Conservation (phyloP, 2,329 filamentous ascomycete species). For the Colletotrichum sidae region DNA sequence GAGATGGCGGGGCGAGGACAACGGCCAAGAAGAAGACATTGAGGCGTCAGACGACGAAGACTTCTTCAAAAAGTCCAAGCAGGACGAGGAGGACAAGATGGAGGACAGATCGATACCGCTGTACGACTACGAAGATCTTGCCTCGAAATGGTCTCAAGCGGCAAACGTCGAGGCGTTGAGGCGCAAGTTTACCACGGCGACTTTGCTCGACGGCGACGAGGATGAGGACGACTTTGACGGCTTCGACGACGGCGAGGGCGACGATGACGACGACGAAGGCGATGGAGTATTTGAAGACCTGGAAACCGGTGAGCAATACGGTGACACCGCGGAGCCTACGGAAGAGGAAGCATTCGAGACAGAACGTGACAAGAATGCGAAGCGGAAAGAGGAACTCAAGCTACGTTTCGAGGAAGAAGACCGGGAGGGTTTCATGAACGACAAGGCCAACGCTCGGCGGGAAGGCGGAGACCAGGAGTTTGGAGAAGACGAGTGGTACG, state of each 20-base stretch:
- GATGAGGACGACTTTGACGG: slow-evolving; percentile 63
- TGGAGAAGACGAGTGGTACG: slow-evolving; percentile 99
- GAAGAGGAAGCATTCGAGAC: slow-evolving; percentile 75
- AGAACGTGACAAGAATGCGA: slow-evolving; percentile 91
- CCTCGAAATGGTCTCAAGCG: slow-evolving; percentile 85
- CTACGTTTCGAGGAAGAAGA: slow-evolving; percentile 97
- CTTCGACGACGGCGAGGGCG: slow-evolving; percentile 60
- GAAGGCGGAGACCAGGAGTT: slow-evolving; percentile 83
- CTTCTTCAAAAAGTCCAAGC: slow-evolving; percentile 74
- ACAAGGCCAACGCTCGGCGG: slow-evolving; percentile 81
- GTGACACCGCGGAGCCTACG: slow-evolving; percentile 48
- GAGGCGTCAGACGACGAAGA: slow-evolving; percentile 68
- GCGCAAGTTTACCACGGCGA: slow-evolving; percentile 79
- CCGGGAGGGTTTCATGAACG: slow-evolving; percentile 92
- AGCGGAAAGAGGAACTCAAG: slow-evolving; percentile 93
- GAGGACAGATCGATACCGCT: slow-evolving; percentile 85
- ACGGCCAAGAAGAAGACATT: slow-evolving; percentile 66
- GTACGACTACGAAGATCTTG: slow-evolving; percentile 84
- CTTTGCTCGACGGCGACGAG: slow-evolving; percentile 53
- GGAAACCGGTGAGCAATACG: slow-evolving; percentile 77
- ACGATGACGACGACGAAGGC: slow-evolving; percentile 60
- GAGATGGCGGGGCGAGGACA: slow-evolving; percentile 80
- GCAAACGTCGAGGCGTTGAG: slow-evolving; percentile 82
- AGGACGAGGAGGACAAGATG: slow-evolving; percentile 75
- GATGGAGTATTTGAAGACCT: slow-evolving; percentile 75